Evolutionary conservation across 169 alveolate species (phyloP), one percentile per base, ranked within the genome.

Genomic region (Theileria luwenshuni): DNA sequence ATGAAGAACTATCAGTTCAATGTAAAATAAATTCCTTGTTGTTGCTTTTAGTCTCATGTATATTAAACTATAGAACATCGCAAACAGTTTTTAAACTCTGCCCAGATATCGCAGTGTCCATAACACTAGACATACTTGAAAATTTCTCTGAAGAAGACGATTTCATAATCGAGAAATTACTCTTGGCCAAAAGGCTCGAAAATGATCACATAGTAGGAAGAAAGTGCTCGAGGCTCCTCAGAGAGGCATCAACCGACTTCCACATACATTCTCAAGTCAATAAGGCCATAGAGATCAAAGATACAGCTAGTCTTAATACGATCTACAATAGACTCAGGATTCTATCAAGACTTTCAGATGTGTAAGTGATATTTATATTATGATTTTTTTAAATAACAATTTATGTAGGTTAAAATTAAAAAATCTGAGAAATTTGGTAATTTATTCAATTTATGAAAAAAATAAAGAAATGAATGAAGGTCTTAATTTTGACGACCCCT

Each of bases 51-150:
- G 15, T 17, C 28, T 73, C 87, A 6, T 79, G 83, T 48, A 38
- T 79, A 8, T 28, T 79, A 62, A 61, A 79, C 52, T 77, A 77
- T 2, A 23, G 8, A 43, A 45, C 59, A 63, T 47, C 83, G n/a
- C 63, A 61, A 6, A 41, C 23, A 5, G 62, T 35, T 17, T 28
- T 52, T 19, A 32, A 2, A 0, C n/a, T 30, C 3, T 54, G 23
- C 1, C 87, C 87, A 12, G 87, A 71, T 64, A 45, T 79, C 62
- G 71, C 83, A 27, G 25, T 79, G 59, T 61, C 77, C 27, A 15
- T 70, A 23, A 23, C 63, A 7, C 56, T 71, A 21, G 83, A 79
- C n/a, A 30, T 71, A 35, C 21, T 72, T 6, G 72, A 60, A 3
- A 19, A 19, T 1, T 6, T 19, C 19, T 38, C 19, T 12, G 54